Conservation (phyloP, 2,329 filamentous ascomycete species). For the Aspergillus felis region DNA sequence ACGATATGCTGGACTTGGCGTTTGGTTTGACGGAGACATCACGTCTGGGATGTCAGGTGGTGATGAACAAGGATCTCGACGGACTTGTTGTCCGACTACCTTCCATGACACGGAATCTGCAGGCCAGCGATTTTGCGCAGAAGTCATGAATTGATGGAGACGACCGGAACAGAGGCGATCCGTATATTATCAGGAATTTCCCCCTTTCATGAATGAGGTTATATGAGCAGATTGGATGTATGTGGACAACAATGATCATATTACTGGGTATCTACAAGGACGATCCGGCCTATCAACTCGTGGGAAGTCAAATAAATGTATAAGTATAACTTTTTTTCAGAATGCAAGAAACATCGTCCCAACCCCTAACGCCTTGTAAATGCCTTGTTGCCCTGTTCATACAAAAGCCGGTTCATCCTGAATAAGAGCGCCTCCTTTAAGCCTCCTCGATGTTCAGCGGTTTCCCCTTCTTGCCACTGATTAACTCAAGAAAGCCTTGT, state of each 20-base stretch:
- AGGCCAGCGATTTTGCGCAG: constrained; percentile 80
- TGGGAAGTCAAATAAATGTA: constrained; percentile 10
- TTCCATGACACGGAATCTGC: constrained; percentile 90
- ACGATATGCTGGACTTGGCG: constrained; percentile 86
- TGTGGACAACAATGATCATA: neutral
- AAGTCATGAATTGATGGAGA: constrained; percentile 30
- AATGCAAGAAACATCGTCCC: constrained; percentile 12
- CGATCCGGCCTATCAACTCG: neutral
- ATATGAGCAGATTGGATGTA: neutral
- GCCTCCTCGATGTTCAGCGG: constrained; percentile 44
- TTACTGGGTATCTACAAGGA: neutral
- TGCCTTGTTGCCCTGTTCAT: constrained; percentile 27
- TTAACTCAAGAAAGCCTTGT: constrained; percentile 91
- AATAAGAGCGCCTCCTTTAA: constrained; percentile 20
- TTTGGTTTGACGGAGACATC: constrained; percentile 86
- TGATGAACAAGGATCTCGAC: constrained; percentile 86
- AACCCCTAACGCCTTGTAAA: constrained; percentile 30
- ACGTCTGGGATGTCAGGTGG: constrained; percentile 81
- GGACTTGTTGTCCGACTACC: constrained; percentile 82
- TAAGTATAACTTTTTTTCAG: constrained; percentile 3
- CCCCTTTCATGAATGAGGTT: neutral
- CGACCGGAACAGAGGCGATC: neutral
- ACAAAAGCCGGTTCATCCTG: constrained; percentile 1
- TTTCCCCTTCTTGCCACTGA: constrained; percentile 57
- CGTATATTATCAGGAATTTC: neutral